Conservation (phyloP, 768 basidiomycete species). For the Suillus tomentosus region DNA sequence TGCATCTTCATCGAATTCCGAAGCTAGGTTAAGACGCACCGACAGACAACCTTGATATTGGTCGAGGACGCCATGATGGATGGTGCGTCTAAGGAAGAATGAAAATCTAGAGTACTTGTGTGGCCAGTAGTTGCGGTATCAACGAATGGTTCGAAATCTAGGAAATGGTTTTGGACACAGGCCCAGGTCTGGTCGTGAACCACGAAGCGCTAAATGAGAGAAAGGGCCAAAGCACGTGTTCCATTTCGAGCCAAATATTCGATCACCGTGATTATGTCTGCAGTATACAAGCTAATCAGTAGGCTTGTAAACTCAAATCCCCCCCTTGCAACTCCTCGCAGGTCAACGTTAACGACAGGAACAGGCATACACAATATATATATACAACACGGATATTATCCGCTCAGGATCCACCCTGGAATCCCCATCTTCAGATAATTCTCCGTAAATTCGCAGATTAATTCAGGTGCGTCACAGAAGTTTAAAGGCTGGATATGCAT, state of each 20-base stretch:
- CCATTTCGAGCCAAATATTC: constrained; percentile 21
- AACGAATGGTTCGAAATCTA: constrained; percentile 4
- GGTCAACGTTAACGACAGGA: too few relatives aligned
- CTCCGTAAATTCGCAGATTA: neutral
- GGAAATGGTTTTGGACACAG: constrained; percentile 14
- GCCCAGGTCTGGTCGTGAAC: constrained; percentile 1
- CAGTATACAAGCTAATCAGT: neutral
- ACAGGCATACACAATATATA: neutral
- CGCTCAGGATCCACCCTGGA: constrained; percentile 1
- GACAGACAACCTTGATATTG: constrained; percentile 99
- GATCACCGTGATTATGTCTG: neutral
- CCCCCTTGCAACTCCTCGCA: neutral
- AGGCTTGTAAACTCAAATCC: neutral
- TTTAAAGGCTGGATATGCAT: neutral
- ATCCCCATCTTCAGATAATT: neutral
- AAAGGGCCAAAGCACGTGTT: constrained; percentile 14
- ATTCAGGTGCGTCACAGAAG: neutral
- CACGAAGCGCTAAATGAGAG: constrained; percentile 21
- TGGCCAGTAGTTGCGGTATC: constrained; percentile 23
- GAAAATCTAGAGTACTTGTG: constrained; percentile 18
- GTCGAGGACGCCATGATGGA: constrained; percentile 70
- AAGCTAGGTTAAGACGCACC: constrained; percentile 56
- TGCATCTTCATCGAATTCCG: constrained; percentile 13
- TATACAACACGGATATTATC: neutral
- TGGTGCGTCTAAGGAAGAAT: constrained; percentile 26